Evolutionary conservation across 495 filamentous ascomycete species (phyloP).

Genomic region (Penicillium herquei): DNA sequence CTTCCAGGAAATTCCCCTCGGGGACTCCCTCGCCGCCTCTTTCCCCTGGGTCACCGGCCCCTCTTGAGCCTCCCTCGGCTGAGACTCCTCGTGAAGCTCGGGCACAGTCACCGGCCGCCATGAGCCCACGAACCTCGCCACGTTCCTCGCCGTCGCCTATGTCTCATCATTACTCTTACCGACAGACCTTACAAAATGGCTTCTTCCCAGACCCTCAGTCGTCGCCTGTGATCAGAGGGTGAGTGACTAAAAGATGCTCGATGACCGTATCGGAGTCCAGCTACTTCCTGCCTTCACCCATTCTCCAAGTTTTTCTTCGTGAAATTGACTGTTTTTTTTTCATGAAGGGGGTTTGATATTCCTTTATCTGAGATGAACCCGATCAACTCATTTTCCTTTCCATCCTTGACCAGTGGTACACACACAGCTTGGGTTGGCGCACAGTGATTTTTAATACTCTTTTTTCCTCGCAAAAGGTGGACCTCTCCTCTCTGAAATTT

Average conservation of each 20-base stretch:
- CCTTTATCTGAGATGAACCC: constrained; percentile 17
- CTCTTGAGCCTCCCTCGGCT: constrained; percentile 12
- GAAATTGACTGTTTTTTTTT: constrained; percentile 22
- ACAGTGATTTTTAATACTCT: constrained; percentile 9
- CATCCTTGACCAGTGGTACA: constrained; percentile 14
- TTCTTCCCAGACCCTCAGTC: constrained; percentile 46
- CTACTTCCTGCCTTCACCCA: constrained; percentile 9
- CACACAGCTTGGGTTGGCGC: constrained; percentile 18
- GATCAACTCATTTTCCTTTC: constrained; percentile 13
- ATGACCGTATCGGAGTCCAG: constrained; percentile 14
- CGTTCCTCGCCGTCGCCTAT: constrained; percentile 36
- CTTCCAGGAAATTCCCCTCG: constrained; percentile 10
- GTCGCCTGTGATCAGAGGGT: constrained; percentile 48
- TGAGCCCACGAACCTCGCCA: constrained; percentile 28
- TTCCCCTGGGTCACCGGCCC: constrained; percentile 27
- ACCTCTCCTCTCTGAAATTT: constrained; percentile 5
- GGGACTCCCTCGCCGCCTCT: constrained; percentile 21
- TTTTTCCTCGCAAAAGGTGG: constrained; percentile 7
- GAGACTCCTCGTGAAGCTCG: constrained; percentile 18
- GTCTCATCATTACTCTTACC: constrained; percentile 39
- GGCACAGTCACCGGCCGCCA: constrained; percentile 15
- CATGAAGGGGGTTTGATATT: constrained; percentile 20
- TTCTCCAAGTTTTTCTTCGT: background rate
- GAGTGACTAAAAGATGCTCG: constrained; percentile 19
- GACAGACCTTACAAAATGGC: constrained; percentile 36